Percentiles rank a stretch among this genome's conserved stretches.
phyloP scores from a whole-genome alignment of 768 basidiomycete genomes.

The Porphyrellus cyaneotinctus region DNA sequence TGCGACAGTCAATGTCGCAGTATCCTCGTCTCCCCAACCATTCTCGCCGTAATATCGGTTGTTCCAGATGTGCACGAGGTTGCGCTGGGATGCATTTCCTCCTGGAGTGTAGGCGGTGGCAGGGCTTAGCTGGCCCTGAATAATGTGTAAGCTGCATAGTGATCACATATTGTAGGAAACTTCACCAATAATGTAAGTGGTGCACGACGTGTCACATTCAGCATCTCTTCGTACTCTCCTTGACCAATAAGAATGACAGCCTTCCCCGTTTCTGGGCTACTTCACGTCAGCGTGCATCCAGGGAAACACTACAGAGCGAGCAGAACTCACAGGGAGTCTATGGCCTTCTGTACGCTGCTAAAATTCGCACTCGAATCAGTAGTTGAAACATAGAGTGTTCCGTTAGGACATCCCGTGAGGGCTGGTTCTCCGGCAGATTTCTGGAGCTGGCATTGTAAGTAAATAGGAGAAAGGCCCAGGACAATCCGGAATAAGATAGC shows the following conservation, averaged over 20 bases:
- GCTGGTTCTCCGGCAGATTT: conserved; percentile 42
- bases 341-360: conserved; percentile 49
- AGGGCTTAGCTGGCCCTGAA: conserved; percentile 48
- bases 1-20: conserved; percentile 54
- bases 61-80: conserved; percentile 53
- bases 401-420: conserved; percentile 49
- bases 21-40: conserved; percentile 52
- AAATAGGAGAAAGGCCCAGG: conserved; percentile 42
- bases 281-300: background rate
- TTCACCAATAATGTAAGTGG: conserved; percentile 55
- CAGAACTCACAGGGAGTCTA: conserved; percentile 49
- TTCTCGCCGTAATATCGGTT: conserved; percentile 37
- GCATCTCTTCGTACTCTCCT: conserved; percentile 57
- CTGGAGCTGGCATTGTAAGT: conserved; percentile 48
- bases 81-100: conserved; percentile 42
- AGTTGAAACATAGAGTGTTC: conserved; percentile 56
- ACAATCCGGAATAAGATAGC: background rate
- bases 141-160: background rate
- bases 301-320: background rate
- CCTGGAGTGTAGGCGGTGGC: conserved; percentile 36
- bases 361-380: conserved; percentile 46
- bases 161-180: background rate
- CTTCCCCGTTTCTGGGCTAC: conserved; percentile 38
- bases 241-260: conserved; percentile 52
- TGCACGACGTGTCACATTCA: conserved; percentile 52